These are phyloP conservation scores for Aegilops bicornis DNA, from an alignment of 176 grass and related monocot species.

Conservation along the genomic window DNA sequence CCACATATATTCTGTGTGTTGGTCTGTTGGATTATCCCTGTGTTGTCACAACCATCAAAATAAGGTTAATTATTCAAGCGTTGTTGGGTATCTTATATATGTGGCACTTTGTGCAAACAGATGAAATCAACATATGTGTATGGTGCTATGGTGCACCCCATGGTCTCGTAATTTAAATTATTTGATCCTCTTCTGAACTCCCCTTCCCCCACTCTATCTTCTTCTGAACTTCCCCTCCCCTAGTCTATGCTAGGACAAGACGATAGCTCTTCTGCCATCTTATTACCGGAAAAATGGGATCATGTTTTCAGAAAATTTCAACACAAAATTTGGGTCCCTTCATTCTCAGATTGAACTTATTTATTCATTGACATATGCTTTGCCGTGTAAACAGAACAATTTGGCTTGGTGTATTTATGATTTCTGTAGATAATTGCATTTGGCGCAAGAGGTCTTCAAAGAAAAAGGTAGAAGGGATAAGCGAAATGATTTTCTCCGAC, in stretches of 20 bases:
- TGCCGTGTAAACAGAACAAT: conserved; percentile 3
- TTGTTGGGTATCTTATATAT: conserved; percentile 15
- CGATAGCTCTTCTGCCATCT: neutral
- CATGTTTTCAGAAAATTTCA: conserved; percentile 1
- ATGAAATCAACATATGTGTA: neutral
- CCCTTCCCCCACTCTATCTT: neutral
- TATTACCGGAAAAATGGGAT: neutral
- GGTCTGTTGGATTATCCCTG: neutral
- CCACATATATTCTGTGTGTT: neutral
- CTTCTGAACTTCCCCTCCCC: neutral
- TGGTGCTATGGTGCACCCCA: neutral
- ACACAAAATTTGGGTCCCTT: neutral
- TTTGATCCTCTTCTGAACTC: neutral
- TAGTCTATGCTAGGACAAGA: neutral
- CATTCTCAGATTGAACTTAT: neutral
- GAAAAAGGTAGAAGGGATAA: neutral
- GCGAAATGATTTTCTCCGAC: neutral
- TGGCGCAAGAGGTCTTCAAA: conserved; percentile 4
- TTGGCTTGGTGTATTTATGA: neutral
- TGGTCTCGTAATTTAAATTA: neutral
- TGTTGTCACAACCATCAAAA: neutral
- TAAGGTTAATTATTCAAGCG: neutral
- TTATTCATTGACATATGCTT: neutral
- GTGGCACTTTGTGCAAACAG: neutral
- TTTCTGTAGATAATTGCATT: neutral